Evolutionary conservation across 2,329 filamentous ascomycete genomes (phyloP).

Genomic region (Diplodia seriata): DNA sequence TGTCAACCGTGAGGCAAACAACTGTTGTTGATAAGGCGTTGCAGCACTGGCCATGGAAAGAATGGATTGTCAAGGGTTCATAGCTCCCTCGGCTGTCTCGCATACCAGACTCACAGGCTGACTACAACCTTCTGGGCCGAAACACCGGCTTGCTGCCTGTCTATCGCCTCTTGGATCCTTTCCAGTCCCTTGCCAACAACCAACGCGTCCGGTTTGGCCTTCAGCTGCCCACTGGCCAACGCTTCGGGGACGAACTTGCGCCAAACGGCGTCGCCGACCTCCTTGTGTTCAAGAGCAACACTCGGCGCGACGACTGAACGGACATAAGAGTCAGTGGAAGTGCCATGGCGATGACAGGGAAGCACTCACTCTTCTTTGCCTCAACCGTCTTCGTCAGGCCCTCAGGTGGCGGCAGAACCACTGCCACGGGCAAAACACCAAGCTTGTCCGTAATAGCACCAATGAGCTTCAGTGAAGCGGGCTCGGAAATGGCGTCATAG

Average conservation of each 20-base stretch:
- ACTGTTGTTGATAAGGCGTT: slow-evolving; percentile 11
- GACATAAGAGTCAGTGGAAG: background rate
- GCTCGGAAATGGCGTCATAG: slow-evolving; percentile 45
- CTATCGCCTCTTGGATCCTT: slow-evolving; percentile 39
- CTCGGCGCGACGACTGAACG: slow-evolving; percentile 13
- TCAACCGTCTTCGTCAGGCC: slow-evolving; percentile 17
- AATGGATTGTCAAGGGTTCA: background rate
- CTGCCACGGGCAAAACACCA: background rate
- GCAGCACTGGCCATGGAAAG: slow-evolving; percentile 13
- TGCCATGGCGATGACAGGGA: background rate
- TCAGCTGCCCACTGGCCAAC: slow-evolving; percentile 42
- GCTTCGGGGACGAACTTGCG: slow-evolving; percentile 44
- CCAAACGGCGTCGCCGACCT: slow-evolving; percentile 45
- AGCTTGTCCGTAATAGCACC: slow-evolving; percentile 10
- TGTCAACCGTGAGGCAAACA: too few relatives aligned
- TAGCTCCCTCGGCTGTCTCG: too few relatives aligned
- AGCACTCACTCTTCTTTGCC: background rate
- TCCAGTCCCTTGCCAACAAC: slow-evolving; percentile 42
- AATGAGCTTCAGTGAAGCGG: slow-evolving; percentile 1
- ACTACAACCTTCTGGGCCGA: slow-evolving; percentile 52
- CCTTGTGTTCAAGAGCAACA: slow-evolving; percentile 38
- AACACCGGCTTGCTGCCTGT: slow-evolving; percentile 42
- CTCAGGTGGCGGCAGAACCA: slow-evolving; percentile 15
- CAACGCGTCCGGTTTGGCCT: slow-evolving; percentile 42
- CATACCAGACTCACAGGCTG: slow-evolving; percentile 23